Conservation (phyloP, 2,329 filamentous ascomycete species). For the Hymenoscyphus salicellus region DNA sequence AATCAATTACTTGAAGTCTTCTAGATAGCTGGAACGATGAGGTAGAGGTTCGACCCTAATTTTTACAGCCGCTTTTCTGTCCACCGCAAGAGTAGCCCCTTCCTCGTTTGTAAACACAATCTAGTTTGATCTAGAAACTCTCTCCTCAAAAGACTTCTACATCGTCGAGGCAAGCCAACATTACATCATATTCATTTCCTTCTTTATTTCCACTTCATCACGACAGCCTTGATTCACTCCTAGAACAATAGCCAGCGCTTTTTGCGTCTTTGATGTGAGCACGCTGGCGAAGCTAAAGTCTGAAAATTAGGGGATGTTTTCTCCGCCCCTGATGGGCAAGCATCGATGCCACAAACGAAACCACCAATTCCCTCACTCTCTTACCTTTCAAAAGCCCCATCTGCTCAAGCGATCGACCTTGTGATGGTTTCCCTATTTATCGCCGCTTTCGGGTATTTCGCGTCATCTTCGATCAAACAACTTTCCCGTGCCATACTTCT, state of each 20-base stretch:
- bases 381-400: not conserved
- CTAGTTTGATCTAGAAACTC: not conserved
- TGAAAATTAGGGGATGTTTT: not conserved
- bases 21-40: too few species aligned
- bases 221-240: not conserved
- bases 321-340: not conserved
- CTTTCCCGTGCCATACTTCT: not conserved
- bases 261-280: not conserved
- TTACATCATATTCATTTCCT: not conserved
- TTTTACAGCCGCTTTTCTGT: too few species aligned
- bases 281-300: not conserved
- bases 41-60: too few species aligned
- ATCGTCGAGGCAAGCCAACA: too few species aligned
- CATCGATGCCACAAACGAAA: not conserved
- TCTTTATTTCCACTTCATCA: not conserved
- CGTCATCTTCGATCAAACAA: not conserved
- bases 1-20: too few species aligned
- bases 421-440: not conserved
- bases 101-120: not conserved
- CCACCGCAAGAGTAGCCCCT: not conserved
- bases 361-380: not conserved
- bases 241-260: not conserved
- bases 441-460: not conserved
- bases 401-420: not conserved
- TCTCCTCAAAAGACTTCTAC: too few species aligned